Percentiles rank a stretch among this genome's conserved stretches.
Conservation (phyloP, 495 filamentous ascomycete species). For the Bombardia bombarda region DNA sequence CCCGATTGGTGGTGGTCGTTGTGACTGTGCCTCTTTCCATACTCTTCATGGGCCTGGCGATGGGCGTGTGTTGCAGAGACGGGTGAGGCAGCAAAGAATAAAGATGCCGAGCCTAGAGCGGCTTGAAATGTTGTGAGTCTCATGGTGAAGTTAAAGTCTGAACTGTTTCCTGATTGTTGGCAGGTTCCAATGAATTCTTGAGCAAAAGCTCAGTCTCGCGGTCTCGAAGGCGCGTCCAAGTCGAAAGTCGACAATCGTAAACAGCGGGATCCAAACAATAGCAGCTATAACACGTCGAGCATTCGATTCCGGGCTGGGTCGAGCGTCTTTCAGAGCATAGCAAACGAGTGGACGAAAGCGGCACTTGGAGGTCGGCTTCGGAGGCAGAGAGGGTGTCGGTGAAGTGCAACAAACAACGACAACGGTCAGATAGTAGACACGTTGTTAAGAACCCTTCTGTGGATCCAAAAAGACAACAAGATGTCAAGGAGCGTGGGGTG, state of each 20-base stretch:
- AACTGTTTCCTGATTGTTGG: background rate
- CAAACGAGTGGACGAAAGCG: constrained; percentile 8
- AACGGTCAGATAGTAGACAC: background rate
- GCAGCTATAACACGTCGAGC: background rate
- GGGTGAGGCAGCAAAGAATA: constrained; percentile 31
- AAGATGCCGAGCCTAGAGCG: constrained; percentile 39
- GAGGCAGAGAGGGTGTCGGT: background rate
- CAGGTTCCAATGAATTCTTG: too few relatives aligned
- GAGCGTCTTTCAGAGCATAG: constrained; percentile 3
- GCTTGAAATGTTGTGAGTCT: constrained; percentile 40
- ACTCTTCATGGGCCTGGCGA: constrained; percentile 26
- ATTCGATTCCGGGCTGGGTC: background rate
- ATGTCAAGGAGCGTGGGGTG: background rate
- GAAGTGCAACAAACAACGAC: background rate
- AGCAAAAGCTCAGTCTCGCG: constrained; percentile 1
- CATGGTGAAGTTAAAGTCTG: constrained; percentile 23
- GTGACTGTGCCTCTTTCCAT: constrained; percentile 27
- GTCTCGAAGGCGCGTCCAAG: background rate
- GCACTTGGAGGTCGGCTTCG: constrained; percentile 1
- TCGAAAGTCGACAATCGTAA: background rate
- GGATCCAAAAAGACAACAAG: background rate
- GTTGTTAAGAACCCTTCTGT: too few relatives aligned
- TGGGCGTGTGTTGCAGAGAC: constrained; percentile 27
- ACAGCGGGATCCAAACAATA: background rate
- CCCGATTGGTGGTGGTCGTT: constrained; percentile 17